These are phyloP conservation scores for Paxillus involutus DNA, from an alignment of 768 basidiomycete species.

Conservation along the genomic window DNA sequence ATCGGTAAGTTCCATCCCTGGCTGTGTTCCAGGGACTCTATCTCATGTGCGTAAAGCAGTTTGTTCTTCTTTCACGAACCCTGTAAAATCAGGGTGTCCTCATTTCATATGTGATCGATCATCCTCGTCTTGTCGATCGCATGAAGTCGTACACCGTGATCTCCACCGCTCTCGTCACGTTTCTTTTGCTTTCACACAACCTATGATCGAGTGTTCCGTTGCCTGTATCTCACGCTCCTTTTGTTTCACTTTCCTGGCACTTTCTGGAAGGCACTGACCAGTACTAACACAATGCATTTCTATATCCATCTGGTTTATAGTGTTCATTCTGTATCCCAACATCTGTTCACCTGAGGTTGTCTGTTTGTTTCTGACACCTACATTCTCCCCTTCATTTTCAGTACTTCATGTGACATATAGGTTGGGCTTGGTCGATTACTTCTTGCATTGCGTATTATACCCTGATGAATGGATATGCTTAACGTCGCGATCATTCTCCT, in stretches of 20 bases:
- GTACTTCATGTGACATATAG: not conserved
- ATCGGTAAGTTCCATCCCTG: slow-evolving; percentile 11
- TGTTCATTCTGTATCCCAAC: not conserved
- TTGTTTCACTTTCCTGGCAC: slow-evolving; percentile 1
- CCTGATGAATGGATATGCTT: not conserved
- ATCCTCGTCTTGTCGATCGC: slow-evolving; percentile 1
- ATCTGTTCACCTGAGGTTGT: not conserved
- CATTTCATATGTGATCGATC: slow-evolving; percentile 11
- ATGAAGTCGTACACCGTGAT: not conserved
- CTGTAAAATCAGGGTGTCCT: slow-evolving; percentile 11
- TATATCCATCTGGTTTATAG: slow-evolving; percentile 9
- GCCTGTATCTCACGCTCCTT: slow-evolving; percentile 9
- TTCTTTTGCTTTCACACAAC: slow-evolving; percentile 6
- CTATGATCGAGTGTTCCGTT: not conserved
- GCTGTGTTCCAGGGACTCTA: not conserved
- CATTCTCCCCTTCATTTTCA: not conserved
- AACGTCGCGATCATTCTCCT: not conserved
- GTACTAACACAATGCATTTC: slow-evolving; percentile 4
- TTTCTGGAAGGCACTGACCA: slow-evolving; percentile 1
- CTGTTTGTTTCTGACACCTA: not conserved
- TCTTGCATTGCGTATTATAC: not conserved
- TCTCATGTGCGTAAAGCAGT: slow-evolving; percentile 4
- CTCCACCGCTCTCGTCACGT: not conserved
- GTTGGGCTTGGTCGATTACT: not conserved
- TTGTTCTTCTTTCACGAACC: not conserved